Conservation (phyloP, 2,329 filamentous ascomycete genomes). For the Fusarium bulbicola region DNA sequence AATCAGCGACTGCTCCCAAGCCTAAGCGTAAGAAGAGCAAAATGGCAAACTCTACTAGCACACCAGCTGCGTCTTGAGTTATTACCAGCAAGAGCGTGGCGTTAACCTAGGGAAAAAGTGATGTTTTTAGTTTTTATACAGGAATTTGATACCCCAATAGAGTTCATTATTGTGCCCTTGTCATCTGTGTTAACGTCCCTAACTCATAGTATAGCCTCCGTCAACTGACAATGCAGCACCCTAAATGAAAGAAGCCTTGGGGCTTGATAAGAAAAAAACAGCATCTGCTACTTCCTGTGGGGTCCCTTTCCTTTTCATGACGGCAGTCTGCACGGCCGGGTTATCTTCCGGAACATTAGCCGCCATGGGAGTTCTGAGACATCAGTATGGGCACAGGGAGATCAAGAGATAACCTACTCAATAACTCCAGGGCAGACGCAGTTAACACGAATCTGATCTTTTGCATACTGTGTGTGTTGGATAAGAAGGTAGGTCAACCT, state of each 20-base stretch:
- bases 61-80: conserved; percentile 45
- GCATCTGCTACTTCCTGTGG: conserved; percentile 58
- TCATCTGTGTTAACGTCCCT: neutral
- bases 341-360: conserved; percentile 49
- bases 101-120: conserved; percentile 1
- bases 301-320: conserved; percentile 52
- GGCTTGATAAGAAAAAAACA: conserved; percentile 55
- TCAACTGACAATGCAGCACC: conserved; percentile 55
- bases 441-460: conserved; percentile 56
- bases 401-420: conserved; percentile 40
- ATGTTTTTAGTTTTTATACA: conserved; percentile 5
- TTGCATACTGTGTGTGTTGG: conserved; percentile 48
- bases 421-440: conserved; percentile 58
- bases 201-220: conserved; percentile 54
- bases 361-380: conserved; percentile 53
- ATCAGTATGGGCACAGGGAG: neutral
- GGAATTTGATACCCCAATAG: conserved; percentile 41
- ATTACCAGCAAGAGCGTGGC: neutral
- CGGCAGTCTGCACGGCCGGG: conserved; percentile 46
- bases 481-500: neutral
- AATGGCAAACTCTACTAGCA: conserved; percentile 47
- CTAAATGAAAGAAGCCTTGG: conserved; percentile 57
- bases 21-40: conserved; percentile 61
- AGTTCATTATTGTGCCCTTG: neutral
- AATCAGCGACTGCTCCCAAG: conserved; percentile 53